Evolutionary conservation across 2,329 filamentous ascomycete species (phyloP), one percentile per base, ranked within the genome.

Genomic region (Arthrinium puccinioides): DNA sequence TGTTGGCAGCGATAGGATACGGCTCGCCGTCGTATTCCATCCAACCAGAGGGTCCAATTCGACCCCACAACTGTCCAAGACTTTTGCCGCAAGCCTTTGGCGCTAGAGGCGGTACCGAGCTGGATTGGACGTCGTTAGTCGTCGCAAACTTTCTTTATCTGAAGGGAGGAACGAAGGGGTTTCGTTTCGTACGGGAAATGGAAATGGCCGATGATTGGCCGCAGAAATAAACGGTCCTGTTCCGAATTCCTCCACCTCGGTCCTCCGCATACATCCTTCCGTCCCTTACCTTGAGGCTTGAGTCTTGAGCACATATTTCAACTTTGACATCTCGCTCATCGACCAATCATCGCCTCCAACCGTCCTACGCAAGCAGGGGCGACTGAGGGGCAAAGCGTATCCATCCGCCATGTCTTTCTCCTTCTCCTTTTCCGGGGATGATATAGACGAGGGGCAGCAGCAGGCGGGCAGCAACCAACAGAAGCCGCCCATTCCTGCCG

Each of bases 391-490:
- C 7, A 36, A 19, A 15, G 14, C 20, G 5, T 16, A 11, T 9
- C 9, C 25, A 23, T 15, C 20, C 32, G 38, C 42, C 37, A 59
- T 61, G 67, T 62, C 72, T 5, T 79, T 79, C 51, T 74, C 74
- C 28, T 82, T 82, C 50, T 70, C 69, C 14, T 81, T 81, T 51
- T 64, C 67, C 13, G 77, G 78, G 21, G 78, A 82, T 41, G 78
- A 82, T 48, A 82, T 82, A 65, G 74, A 79, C 44, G 65, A 66
- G 21, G 61, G 66, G 23, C 59, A 59, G 21, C 59, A 62, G 25
- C 24, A 15, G 42, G 5, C 42, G 35, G 11, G 16, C 20, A 13
- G 15, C 16, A 44, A 40, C 47, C 43, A 18, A 18, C 10, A 38
- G 37, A 39, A 42, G 43, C 44, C 49, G 38, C 21, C 43, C 38